These are phyloP conservation scores for Trichosporon ovoides DNA, from an alignment of 1,284 basidiomycete genomes.

Conservation along the genomic window DNA sequence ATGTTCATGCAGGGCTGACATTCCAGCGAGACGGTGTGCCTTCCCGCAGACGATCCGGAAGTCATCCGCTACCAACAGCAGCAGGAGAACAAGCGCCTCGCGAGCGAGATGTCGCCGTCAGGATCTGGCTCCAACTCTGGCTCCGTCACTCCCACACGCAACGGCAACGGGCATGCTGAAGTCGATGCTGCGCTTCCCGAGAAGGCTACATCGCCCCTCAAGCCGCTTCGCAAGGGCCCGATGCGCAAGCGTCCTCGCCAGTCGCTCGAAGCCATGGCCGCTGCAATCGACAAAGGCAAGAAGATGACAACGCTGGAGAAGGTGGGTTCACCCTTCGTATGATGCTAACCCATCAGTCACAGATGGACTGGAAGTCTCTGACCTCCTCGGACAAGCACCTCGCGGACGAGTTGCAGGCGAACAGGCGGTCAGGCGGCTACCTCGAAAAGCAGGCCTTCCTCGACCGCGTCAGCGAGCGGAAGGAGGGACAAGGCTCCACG, in stretches of 20 bases:
- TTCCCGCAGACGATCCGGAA: constrained; percentile 38
- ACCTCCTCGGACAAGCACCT: constrained; percentile 25
- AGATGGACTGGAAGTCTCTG: constrained; percentile 46
- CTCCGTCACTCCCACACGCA: neutral
- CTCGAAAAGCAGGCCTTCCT: constrained; percentile 45
- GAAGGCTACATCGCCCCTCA: neutral
- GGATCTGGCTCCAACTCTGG: neutral
- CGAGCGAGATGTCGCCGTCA: neutral
- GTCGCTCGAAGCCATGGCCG: constrained; percentile 45
- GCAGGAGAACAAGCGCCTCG: constrained; percentile 2
- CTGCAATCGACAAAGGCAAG: constrained; percentile 42
- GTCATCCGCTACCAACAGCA: constrained; percentile 27
- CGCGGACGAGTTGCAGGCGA: constrained; percentile 38
- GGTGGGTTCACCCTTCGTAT: constrained; percentile 23
- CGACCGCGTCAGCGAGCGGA: constrained; percentile 41
- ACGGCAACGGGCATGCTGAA: neutral
- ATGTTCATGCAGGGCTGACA: constrained; percentile 16
- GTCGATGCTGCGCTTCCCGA: neutral
- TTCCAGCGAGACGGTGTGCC: constrained; percentile 38
- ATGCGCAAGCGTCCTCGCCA: constrained; percentile 40
- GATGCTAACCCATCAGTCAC: constrained; percentile 27
- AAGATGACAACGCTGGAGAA: constrained; percentile 50
- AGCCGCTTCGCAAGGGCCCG: constrained; percentile 16
- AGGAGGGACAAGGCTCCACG: neutral
- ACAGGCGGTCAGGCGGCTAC: constrained; percentile 41